Evolutionary conservation across 202 grass and related monocot species (phyloP), one percentile per base, ranked within the genome.

Genomic region (Carex arenaria): DNA sequence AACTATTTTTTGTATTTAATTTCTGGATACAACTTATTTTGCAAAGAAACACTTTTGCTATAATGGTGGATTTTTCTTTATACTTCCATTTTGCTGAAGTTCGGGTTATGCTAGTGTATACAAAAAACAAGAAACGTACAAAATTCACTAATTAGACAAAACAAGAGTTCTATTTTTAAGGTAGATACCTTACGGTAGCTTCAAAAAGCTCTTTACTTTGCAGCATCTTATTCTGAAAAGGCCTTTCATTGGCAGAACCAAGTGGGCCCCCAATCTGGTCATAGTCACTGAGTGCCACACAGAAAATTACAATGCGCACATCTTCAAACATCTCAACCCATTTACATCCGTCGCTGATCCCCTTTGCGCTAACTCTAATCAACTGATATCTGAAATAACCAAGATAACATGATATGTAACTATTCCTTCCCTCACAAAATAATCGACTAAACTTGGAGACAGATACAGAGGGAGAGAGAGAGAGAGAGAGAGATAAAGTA

Each of bases 261-360:
- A 78, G 72, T 83, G 91, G 89, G 64, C 38, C 40, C 5, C 87
- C 90, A 18, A 98, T n/a, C 72, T 90, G 84, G 72, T 95, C 84
- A 34, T 95, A 98, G 43, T 98, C 95, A 0, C 95, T 95, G 61
- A 98, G 89, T 2, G 92, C 67, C 53, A 98, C 78, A 0, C 86
- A 95, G 83, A 98, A 98, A 69, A 98, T 95, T 55, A 98, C 93
- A 61, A 86, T 77, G 23, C 86, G 83, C 22, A 98, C 95, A 84
- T 98, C 95, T 73, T 98, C 95, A 80, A 98, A 98, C 95, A 98
- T 98, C 78, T 98, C 93, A 26, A 98, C 93, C 95, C 93, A 98
- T 83, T 98, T 98, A 80, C 95, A 98, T 60, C 95, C 89, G 51
- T 98, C 85, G 10, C 84, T 93, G 72, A 98, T 89, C 60, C 95